Evolutionary conservation across 768 basidiomycete genomes (phyloP).

Genomic region (Russula compacta): DNA sequence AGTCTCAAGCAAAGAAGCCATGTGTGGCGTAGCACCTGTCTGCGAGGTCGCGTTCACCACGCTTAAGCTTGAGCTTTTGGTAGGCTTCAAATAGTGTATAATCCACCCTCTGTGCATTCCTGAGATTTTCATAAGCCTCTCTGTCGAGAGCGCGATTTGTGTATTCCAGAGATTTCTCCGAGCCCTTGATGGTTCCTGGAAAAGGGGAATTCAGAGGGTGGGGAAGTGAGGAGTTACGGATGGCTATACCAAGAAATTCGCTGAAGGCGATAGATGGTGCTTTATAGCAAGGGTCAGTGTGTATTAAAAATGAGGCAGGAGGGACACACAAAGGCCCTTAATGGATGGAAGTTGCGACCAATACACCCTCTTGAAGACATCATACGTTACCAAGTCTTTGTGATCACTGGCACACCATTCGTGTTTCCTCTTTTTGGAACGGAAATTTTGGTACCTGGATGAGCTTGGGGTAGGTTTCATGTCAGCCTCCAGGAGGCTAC

Average conservation of each 20-base stretch:
- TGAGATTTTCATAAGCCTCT: background rate
- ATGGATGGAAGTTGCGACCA: constrained; percentile 49
- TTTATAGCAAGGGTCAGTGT: constrained; percentile 22
- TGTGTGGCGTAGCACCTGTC: constrained; percentile 38
- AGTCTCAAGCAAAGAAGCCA: background rate
- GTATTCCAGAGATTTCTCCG: constrained; percentile 38
- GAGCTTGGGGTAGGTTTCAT: constrained; percentile 14
- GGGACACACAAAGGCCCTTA: constrained; percentile 41
- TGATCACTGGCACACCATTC: background rate
- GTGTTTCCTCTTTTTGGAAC: background rate
- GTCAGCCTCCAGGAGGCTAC: constrained; percentile 41
- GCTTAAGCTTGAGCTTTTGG: constrained; percentile 34
- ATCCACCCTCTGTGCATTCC: background rate
- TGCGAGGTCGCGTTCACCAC: constrained; percentile 44
- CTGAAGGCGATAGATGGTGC: constrained; percentile 56
- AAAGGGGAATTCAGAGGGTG: background rate
- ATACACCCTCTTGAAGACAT: constrained; percentile 40
- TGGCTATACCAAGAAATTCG: constrained; percentile 47
- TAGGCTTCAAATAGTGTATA: constrained; percentile 42
- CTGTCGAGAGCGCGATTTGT: constrained; percentile 9
- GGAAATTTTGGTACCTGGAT: background rate
- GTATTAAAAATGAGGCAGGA: background rate
- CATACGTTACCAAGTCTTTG: constrained; percentile 33
- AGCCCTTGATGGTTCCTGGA: constrained; percentile 56
- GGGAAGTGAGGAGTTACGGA: background rate